Conservation (phyloP, 805 yeast species). For the Starmerella geochares region DNA sequence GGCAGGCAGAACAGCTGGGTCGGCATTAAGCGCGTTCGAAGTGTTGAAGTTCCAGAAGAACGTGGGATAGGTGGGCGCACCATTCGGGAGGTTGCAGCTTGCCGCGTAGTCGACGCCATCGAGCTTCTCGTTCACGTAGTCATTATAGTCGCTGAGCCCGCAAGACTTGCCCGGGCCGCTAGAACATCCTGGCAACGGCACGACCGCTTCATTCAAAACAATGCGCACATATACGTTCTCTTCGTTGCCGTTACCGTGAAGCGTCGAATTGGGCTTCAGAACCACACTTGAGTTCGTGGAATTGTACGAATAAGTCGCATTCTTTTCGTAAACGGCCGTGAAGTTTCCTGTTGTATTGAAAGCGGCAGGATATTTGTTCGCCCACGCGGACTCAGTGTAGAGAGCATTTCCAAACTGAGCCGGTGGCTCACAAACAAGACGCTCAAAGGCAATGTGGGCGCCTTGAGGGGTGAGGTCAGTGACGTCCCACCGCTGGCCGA, state of each 20-base stretch:
- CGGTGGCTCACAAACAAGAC: constrained; percentile 33
- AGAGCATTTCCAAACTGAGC: constrained; percentile 3
- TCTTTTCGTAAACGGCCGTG: constrained; percentile 15
- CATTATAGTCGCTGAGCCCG: constrained; percentile 27
- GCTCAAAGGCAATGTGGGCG: constrained; percentile 29
- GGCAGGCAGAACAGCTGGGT: constrained; percentile 6
- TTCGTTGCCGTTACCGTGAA: background rate
- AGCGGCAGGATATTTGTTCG: constrained; percentile 17
- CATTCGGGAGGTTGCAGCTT: constrained; percentile 16
- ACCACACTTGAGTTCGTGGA: constrained; percentile 1
- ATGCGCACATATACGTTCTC: constrained; percentile 37
- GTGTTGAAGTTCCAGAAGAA: constrained; percentile 24
- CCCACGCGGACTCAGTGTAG: constrained; percentile 8
- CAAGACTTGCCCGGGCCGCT: constrained; percentile 45
- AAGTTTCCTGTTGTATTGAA: background rate
- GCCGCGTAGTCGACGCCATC: constrained; percentile 13
- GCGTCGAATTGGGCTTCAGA: background rate
- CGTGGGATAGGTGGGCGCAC: constrained; percentile 10
- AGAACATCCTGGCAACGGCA: constrained; percentile 41
- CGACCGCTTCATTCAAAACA: constrained; percentile 45
- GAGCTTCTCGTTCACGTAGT: constrained; percentile 16
- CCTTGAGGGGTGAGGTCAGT: constrained; percentile 34
- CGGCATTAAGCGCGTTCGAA: constrained; percentile 15
- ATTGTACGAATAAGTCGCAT: background rate
- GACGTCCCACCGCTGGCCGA: constrained; percentile 40